Evolutionary conservation across 2,329 filamentous ascomycete genomes (phyloP).

Genomic region (Myriangium duriaei): DNA sequence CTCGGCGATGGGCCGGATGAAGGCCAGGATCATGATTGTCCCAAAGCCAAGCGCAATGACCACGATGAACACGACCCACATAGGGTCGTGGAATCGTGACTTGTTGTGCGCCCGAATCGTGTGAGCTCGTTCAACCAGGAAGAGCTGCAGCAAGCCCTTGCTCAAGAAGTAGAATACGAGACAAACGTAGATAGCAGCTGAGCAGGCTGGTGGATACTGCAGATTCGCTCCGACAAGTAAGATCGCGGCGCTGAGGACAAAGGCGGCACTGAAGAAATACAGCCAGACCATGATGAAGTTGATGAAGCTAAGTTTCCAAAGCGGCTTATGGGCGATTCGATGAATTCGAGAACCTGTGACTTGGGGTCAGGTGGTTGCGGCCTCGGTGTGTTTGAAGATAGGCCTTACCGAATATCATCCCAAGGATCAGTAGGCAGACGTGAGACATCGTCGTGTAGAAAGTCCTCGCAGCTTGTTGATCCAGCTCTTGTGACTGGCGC

Average conservation of each 20-base stretch:
- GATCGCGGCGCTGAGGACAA: conserved; percentile 24
- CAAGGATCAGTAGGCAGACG: conserved; percentile 3
- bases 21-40: conserved; percentile 14
- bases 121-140: conserved; percentile 30
- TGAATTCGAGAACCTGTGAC: conserved; percentile 10
- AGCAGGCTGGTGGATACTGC: conserved; percentile 17
- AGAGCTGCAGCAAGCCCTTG: conserved; percentile 27
- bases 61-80: conserved; percentile 24
- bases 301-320: conserved; percentile 19
- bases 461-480: background rate
- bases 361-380: too few species aligned
- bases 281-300: conserved; percentile 24
- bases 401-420: conserved; percentile 3
- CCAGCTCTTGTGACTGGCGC: background rate
- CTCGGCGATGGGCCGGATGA: conserved; percentile 20
- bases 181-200: conserved; percentile 26
- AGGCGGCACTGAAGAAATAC: conserved; percentile 24
- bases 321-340: too few species aligned
- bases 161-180: conserved; percentile 25
- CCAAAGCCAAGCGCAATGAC: conserved; percentile 14
- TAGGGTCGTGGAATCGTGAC: conserved; percentile 21
- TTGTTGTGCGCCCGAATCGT: conserved; percentile 24
- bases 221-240: conserved; percentile 23
- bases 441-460: conserved; percentile 2
- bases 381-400: too few species aligned